Percentiles rank a stretch among this genome's conserved stretches.
Conservation (phyloP, 768 basidiomycete species). For the Lactarius quietus region DNA sequence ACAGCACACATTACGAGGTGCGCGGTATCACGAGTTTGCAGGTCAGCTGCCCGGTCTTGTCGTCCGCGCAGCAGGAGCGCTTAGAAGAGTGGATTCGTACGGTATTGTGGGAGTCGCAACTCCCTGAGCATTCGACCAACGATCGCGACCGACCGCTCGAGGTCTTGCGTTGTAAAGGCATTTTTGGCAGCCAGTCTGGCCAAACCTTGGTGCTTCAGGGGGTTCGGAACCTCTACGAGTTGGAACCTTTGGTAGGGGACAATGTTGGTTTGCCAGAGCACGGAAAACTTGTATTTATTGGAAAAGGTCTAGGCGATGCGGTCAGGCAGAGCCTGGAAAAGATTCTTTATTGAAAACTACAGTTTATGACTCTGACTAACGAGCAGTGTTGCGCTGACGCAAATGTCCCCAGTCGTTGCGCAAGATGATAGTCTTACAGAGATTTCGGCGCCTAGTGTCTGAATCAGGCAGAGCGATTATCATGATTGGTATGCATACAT, state of each 20-base stretch:
- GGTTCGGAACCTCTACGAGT: conserved; percentile 87
- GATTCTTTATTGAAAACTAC: conserved; percentile 7
- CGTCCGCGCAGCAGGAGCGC: conserved; percentile 40
- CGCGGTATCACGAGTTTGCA: conserved; percentile 83
- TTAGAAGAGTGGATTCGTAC: conserved; percentile 80
- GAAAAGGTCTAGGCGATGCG: conserved; percentile 63
- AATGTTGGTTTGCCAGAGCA: conserved; percentile 50
- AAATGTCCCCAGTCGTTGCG: no score
- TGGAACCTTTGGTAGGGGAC: conserved; percentile 37
- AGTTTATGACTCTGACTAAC: background rate
- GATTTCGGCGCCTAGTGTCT: no score
- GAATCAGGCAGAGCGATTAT: no score
- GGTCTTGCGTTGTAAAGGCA: conserved; percentile 86
- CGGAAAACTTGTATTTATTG: conserved; percentile 87
- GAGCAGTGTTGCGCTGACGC: no score
- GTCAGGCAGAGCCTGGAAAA: conserved; percentile 53
- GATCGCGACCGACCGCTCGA: conserved; percentile 36
- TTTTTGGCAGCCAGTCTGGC: conserved; percentile 55
- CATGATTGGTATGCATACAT: no score
- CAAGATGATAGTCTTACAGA: no score
- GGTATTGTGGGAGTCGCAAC: conserved; percentile 74
- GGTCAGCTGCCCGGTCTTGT: conserved; percentile 61
- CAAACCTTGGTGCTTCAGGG: conserved; percentile 81
- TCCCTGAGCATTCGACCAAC: conserved; percentile 37
- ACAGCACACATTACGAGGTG: conserved; percentile 57